Conservation (phyloP, 257 asterid genomes). For the Scutellaria baicalensis region DNA sequence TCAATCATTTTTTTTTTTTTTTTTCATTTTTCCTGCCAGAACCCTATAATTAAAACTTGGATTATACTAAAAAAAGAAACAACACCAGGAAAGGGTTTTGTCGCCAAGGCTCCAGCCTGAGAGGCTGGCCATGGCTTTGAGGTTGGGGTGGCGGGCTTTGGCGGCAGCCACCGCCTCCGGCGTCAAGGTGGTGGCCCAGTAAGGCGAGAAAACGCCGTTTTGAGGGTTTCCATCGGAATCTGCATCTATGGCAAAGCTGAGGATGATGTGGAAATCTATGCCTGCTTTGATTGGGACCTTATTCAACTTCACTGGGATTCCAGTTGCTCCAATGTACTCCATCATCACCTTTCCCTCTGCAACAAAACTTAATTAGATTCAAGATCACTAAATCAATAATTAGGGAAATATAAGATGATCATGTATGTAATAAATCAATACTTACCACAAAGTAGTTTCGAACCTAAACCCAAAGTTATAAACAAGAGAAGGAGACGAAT, state of each 20-base stretch:
- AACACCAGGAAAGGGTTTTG: conserved; percentile 31
- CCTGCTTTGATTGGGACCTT: conserved; percentile 40
- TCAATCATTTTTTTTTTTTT: too few species aligned
- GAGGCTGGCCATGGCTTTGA: conserved; percentile 68
- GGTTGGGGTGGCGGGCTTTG: conserved; percentile 49
- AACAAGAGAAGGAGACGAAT: not conserved
- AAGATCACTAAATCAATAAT: too few species aligned
- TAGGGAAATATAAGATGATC: too few species aligned
- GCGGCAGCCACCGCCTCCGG: conserved; percentile 38
- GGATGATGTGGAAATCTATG: conserved; percentile 63
- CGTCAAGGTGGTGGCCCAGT: conserved; percentile 51
- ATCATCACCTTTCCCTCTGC: conserved; percentile 72
- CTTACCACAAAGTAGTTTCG: not conserved
- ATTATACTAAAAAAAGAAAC: too few species aligned
- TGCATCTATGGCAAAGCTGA: conserved; percentile 66
- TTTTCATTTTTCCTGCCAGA: too few species aligned
- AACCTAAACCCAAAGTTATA: not conserved
- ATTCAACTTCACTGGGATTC: conserved; percentile 29
- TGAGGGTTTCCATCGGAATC: conserved; percentile 45
- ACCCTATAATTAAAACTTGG: too few species aligned
- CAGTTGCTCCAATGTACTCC: conserved; percentile 86
- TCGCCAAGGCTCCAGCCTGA: conserved; percentile 62
- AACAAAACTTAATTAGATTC: too few species aligned
- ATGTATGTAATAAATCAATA: too few species aligned
- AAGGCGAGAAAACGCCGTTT: conserved; percentile 57